Conservation (phyloP, 1,139 yeast species). For the Debaryomyces sp. region DNA sequence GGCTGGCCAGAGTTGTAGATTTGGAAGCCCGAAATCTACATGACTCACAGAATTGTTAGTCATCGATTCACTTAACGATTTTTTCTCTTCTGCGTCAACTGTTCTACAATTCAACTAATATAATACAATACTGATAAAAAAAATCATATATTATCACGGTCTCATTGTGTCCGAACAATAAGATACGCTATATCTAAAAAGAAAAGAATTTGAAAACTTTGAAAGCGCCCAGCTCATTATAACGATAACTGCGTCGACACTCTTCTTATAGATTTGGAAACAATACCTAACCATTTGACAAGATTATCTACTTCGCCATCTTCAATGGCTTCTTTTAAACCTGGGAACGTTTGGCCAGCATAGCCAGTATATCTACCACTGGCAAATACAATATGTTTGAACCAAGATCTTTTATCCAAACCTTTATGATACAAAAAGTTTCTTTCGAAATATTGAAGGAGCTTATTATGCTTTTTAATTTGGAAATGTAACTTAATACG, state of each 20-base stretch:
- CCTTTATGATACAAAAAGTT: conserved; percentile 66
- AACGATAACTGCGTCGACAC: conserved; percentile 14
- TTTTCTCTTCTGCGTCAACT: too few relatives aligned
- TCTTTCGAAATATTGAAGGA: conserved; percentile 63
- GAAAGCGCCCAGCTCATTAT: not conserved
- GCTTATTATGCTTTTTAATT: conserved; percentile 42
- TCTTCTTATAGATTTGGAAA: conserved; percentile 42
- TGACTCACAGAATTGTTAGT: too few relatives aligned
- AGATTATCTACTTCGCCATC: conserved; percentile 59
- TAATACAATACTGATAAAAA: not conserved
- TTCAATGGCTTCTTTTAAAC: conserved; percentile 77
- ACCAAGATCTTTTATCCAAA: conserved; percentile 73
- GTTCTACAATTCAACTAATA: too few relatives aligned
- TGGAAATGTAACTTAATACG: conserved; percentile 40
- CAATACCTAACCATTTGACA: conserved; percentile 58
- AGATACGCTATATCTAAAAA: too few relatives aligned
- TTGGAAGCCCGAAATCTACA: too few relatives aligned
- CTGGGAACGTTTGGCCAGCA: conserved; percentile 81
- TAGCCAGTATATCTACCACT: conserved; percentile 87
- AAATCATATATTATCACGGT: not conserved
- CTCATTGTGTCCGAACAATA: too few relatives aligned
- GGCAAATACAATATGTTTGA: conserved; percentile 81
- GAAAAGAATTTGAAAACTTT: not conserved
- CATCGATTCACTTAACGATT: too few relatives aligned
- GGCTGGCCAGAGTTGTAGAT: too few relatives aligned